These are phyloP conservation scores for Aspergillus latus DNA, from an alignment of 2,329 filamentous ascomycete genomes.

Conservation along the genomic window DNA sequence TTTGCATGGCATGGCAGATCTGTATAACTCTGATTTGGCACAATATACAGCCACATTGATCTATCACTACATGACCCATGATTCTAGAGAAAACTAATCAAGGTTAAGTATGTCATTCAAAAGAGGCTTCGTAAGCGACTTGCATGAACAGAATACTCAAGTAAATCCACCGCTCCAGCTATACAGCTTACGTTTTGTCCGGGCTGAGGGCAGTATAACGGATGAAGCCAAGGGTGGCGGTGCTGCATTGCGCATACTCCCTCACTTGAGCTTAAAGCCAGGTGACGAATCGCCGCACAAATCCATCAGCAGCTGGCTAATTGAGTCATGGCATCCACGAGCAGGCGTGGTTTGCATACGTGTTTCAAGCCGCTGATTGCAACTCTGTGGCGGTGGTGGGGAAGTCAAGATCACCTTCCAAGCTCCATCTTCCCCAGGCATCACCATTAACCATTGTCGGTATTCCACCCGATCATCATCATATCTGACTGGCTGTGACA, in stretches of 20 bases:
- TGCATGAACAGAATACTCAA: not conserved
- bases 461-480: not conserved
- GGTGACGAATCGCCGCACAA: constrained; percentile 3
- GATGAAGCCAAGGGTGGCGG: constrained; percentile 19
- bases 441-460: constrained; percentile 11
- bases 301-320: not conserved
- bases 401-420: constrained; percentile 1
- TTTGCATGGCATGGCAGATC: constrained; percentile 1
- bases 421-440: constrained; percentile 12
- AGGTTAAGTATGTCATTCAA: not conserved
- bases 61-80: not conserved
- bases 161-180: no score
- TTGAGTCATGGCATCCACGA: not conserved
- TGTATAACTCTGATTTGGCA: not conserved
- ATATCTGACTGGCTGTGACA: not conserved
- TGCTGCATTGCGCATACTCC: constrained; percentile 9
- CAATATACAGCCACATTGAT: not conserved
- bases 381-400: constrained; percentile 6
- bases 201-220: no score
- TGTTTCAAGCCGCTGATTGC: constrained; percentile 4
- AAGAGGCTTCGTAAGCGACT: not conserved
- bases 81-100: not conserved
- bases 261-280: constrained; percentile 10
- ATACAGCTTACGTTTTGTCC: no score
- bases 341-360: constrained; percentile 10